These are phyloP conservation scores for Posidonia oceanica DNA, from an alignment of 116 monocot species.

Conservation along the genomic window DNA sequence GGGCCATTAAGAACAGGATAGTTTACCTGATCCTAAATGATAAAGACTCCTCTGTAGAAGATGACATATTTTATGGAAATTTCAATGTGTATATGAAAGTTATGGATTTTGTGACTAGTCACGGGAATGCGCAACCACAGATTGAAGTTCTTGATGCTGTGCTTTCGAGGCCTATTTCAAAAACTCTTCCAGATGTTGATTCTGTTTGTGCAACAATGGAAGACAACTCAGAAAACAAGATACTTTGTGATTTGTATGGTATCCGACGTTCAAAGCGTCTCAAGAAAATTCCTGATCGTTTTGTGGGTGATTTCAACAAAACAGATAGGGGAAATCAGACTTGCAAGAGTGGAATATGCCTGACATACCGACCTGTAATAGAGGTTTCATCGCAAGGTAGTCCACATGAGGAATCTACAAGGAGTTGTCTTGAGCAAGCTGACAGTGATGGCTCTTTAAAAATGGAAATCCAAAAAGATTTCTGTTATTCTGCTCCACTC, in stretches of 20 bases:
- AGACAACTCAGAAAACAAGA: background rate
- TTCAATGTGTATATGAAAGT: background rate
- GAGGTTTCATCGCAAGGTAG: background rate
- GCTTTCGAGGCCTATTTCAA: background rate
- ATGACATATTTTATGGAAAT: background rate
- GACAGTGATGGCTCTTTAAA: background rate
- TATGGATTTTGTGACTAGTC: background rate
- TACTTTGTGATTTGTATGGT: background rate
- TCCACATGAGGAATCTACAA: background rate
- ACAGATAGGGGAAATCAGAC: background rate
- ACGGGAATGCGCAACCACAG: background rate
- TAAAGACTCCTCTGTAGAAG: background rate
- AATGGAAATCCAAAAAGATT: background rate
- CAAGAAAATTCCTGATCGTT: constrained; percentile 33
- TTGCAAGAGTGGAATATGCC: background rate
- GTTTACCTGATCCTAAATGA: constrained; percentile 11
- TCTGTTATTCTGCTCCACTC: too few relatives aligned
- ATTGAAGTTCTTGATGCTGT: background rate
- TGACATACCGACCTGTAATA: background rate
- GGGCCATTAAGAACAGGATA: constrained; percentile 29
- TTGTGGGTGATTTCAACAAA: constrained; percentile 6
- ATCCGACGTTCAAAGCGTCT: constrained; percentile 52
- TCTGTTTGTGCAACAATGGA: background rate
- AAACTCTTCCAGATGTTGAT: background rate
- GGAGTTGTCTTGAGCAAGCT: background rate